These are phyloP conservation scores for carrot (Daucus carota) DNA, from an alignment of 129 eudicot species.

Conservation along the genomic window DH1_v3.0 NC_030382.2:51625501-51626000, in stretches of 20 bases:
- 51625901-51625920: too few relatives aligned
- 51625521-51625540: constrained; percentile 77
- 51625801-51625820: neutral
- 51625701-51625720: neutral
- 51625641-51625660: too few relatives aligned
- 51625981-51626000: too few relatives aligned
- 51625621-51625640: constrained; percentile 10
- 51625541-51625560: constrained; percentile 42
- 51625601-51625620: constrained; percentile 69
- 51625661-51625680: neutral
- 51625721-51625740: neutral
- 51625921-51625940: too few relatives aligned
- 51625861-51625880: too few relatives aligned
- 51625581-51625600: constrained; percentile 38
- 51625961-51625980: too few relatives aligned
- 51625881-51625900: neutral
- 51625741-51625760: neutral
- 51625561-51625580: constrained; percentile 19
- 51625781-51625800: neutral
- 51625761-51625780: neutral
- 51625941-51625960: too few relatives aligned
- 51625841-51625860: neutral
- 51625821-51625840: neutral
- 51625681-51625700: too few relatives aligned
- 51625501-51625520: constrained; percentile 49